phyloP scores from a whole-genome alignment of 208 protist species.

The Angomonas ambiguus region DNA sequence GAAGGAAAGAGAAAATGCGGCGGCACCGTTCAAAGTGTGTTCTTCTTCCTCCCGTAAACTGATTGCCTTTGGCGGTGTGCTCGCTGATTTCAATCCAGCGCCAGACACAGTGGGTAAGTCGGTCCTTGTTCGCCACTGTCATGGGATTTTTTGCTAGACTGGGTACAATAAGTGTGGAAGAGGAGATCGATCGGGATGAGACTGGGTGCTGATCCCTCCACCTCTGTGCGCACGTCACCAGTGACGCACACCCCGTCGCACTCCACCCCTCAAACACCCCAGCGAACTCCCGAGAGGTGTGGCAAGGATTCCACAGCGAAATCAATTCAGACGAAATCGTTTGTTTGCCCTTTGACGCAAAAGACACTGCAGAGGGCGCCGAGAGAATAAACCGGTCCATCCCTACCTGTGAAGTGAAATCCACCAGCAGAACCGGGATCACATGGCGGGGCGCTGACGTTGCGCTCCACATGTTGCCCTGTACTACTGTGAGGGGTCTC shows the following conservation, averaged over 20 bases:
- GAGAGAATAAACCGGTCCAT: background rate
- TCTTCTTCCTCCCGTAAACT: background rate
- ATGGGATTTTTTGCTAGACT: background rate
- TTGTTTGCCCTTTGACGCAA: background rate
- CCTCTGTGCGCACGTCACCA: background rate
- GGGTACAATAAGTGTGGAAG: background rate
- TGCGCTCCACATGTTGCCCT: constrained; percentile 60
- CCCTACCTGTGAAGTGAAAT: background rate
- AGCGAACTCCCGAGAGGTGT: background rate
- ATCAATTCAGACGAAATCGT: constrained; percentile 17
- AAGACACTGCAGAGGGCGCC: constrained; percentile 15
- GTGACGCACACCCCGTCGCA: background rate
- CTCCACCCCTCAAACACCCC: constrained; percentile 64
- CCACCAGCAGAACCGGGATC: background rate
- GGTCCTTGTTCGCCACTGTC: background rate
- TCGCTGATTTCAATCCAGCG: background rate
- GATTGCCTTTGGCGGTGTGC: too few species aligned
- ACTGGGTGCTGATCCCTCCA: background rate
- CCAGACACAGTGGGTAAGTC: background rate
- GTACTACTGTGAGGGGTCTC: constrained; percentile 18
- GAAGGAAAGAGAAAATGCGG: background rate
- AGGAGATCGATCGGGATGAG: background rate
- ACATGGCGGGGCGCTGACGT: background rate
- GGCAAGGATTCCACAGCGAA: constrained; percentile 58
- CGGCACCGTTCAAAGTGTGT: background rate